A percentile compares a stretch with the other conserved stretches of the same genome.
Evolutionary conservation across 139 green algal species (phyloP).

Genomic region (Chlorella sp.): DNA sequence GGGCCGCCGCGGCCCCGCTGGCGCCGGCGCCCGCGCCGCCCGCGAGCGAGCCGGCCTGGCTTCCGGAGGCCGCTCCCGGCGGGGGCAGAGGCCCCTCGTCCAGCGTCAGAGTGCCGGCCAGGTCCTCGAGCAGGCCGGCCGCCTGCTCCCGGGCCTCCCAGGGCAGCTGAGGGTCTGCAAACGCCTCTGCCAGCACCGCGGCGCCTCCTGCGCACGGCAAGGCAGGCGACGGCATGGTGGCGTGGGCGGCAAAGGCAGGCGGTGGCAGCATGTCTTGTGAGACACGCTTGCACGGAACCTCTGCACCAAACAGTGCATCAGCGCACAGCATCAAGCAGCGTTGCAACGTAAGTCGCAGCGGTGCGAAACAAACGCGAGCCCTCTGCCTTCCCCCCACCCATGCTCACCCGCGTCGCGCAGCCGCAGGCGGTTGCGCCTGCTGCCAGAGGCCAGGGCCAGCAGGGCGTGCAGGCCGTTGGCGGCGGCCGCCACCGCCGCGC

Average conservation of each 20-base stretch:
- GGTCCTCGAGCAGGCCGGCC: slow-evolving; percentile 18
- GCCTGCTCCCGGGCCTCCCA: slow-evolving; percentile 25
- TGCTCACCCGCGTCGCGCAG: too few relatives aligned
- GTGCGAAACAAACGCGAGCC: too few relatives aligned
- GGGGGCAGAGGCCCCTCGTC: background rate
- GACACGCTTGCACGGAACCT: too few relatives aligned
- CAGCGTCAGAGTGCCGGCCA: slow-evolving; percentile 14
- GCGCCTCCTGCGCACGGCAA: slow-evolving; percentile 11
- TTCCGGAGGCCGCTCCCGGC: background rate
- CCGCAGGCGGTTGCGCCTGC: slow-evolving; percentile 11
- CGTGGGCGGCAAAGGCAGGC: too few relatives aligned
- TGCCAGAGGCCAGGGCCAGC: slow-evolving; percentile 14
- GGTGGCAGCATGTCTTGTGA: too few relatives aligned
- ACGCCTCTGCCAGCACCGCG: background rate
- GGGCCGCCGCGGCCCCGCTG: background rate
- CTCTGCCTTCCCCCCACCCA: too few relatives aligned
- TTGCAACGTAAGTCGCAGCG: too few relatives aligned
- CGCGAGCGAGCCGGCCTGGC: too few relatives aligned
- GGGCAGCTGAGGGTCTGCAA: background rate
- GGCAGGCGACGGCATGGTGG: too few relatives aligned
- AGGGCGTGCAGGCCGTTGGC: slow-evolving; percentile 14
- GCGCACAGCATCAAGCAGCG: too few relatives aligned
- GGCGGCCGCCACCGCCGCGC: background rate
- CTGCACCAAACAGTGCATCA: too few relatives aligned
- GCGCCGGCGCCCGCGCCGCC: background rate